Evolutionary conservation across 805 yeast species (phyloP).

Genomic region (Maudiozyma saulgeensis): DNA sequence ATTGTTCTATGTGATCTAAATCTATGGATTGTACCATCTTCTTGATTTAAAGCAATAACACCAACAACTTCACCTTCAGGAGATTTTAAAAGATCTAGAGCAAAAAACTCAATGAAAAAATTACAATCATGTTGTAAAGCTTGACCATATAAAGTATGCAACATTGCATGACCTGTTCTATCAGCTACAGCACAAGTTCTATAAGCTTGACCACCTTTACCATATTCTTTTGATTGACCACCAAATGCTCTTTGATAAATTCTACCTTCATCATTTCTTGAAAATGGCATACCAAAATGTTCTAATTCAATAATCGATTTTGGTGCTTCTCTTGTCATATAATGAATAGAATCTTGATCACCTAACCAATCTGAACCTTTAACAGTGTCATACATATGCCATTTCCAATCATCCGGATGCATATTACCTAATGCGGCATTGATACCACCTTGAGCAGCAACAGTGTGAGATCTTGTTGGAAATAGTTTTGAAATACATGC

Average conservation of each 20-base stretch:
- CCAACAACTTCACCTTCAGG: constrained; percentile 95
- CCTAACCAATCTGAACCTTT: constrained; percentile 99
- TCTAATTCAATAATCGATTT: constrained; percentile 91
- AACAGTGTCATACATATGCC: constrained; percentile 99
- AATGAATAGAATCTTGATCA: constrained; percentile 98
- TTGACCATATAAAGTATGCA: constrained; percentile 94
- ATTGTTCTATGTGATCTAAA: constrained; percentile 95
- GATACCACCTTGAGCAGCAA: constrained; percentile 99
- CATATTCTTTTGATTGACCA: constrained; percentile 90
- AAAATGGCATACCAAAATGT: constrained; percentile 97
- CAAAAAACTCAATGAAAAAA: constrained; percentile 95
- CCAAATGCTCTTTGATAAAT: constrained; percentile 99
- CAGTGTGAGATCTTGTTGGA: constrained; percentile 98
- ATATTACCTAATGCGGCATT: constrained; percentile 97
- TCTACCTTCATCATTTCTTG: constrained; percentile 92
- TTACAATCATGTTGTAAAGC: constrained; percentile 94
- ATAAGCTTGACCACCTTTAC: constrained; percentile 98
- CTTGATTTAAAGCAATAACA: constrained; percentile 95
- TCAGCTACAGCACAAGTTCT: constrained; percentile 99
- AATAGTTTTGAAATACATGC: constrained; percentile 95
- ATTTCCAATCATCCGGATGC: constrained; percentile 98
- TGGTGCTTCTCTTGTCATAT: constrained; percentile 98
- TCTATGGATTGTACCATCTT: constrained; percentile 96
- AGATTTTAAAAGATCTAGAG: constrained; percentile 77
- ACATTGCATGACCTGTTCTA: constrained; percentile 95